Conservation (phyloP, 73 alveolate species). For the Halteria grandinella region DNA sequence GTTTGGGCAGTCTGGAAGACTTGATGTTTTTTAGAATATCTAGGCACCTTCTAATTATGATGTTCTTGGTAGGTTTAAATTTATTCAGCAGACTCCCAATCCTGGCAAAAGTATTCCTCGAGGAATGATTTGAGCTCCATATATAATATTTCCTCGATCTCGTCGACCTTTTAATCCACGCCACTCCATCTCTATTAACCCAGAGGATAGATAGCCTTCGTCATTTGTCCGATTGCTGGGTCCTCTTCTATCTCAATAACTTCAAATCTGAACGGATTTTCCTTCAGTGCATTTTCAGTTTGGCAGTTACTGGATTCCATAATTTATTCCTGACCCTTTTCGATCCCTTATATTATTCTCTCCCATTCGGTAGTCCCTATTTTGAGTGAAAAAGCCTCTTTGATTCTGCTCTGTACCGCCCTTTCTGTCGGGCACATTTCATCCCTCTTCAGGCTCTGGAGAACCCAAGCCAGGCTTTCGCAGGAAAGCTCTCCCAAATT, state of each 20-base stretch:
- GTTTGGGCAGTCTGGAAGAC: not conserved
- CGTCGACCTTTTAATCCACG: not conserved
- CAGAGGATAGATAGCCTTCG: not conserved
- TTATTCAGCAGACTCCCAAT: not conserved
- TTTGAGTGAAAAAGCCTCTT: conserved; percentile 71
- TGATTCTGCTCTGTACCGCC: conserved; percentile 61
- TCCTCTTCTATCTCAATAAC: conserved; percentile 10
- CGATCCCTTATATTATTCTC: not conserved
- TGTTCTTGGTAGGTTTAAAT: not conserved
- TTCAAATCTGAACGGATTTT: not conserved
- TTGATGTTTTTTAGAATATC: not conserved
- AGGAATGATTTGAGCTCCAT: conserved; percentile 28
- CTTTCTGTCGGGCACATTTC: conserved; percentile 74
- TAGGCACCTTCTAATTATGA: not conserved
- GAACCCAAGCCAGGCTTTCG: conserved; percentile 62
- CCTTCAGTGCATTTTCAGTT: conserved; percentile 11
- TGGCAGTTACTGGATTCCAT: too few species aligned
- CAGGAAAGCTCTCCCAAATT: conserved; percentile 45
- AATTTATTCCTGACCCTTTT: too few species aligned
- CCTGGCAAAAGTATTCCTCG: not conserved
- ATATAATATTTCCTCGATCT: conserved; percentile 25
- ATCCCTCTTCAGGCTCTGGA: conserved; percentile 51
- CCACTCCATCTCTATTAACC: not conserved
- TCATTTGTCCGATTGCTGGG: not conserved
- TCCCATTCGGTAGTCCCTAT: not conserved